phyloP scores from a whole-genome alignment of 306 rosid genomes.

The Lupinus albus region DNA sequence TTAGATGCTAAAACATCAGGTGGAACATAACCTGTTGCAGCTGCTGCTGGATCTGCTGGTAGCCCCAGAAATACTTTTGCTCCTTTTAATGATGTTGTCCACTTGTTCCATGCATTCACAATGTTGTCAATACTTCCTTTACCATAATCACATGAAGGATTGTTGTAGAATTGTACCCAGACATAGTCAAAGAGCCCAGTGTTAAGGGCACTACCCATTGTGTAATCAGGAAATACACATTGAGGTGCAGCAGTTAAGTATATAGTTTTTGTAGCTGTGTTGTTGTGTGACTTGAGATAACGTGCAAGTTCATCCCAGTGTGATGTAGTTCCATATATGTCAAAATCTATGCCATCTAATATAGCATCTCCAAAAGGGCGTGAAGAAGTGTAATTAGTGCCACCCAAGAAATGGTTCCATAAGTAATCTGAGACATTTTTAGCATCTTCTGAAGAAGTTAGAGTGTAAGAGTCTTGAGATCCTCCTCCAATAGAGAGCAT shows the following conservation, averaged over 20 bases:
- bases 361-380: conserved; percentile 55
- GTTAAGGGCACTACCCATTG: conserved; percentile 34
- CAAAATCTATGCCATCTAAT: conserved; percentile 66
- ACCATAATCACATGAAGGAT: conserved; percentile 53
- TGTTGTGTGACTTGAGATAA: conserved; percentile 39
- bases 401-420: conserved; percentile 61
- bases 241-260: conserved; percentile 61
- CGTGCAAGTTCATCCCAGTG: conserved; percentile 38
- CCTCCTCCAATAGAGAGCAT: conserved; percentile 57
- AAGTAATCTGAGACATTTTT: conserved; percentile 48
- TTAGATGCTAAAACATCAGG: conserved; percentile 40
- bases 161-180: conserved; percentile 60
- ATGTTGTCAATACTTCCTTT: conserved; percentile 33
- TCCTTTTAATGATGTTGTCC: conserved; percentile 43
- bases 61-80: conserved; percentile 52
- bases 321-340: neutral
- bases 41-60: conserved; percentile 52
- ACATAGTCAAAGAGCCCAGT: conserved; percentile 50
- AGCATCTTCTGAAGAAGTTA: conserved; percentile 54
- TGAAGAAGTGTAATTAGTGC: conserved; percentile 41
- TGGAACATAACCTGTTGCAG: conserved; percentile 52
- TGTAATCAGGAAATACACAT: conserved; percentile 57
- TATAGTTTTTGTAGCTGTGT: conserved; percentile 16
- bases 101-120: conserved; percentile 50
- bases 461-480: conserved; percentile 36